Conservation (phyloP, 1,139 yeast genomes). For the Pichia sp. region DNA sequence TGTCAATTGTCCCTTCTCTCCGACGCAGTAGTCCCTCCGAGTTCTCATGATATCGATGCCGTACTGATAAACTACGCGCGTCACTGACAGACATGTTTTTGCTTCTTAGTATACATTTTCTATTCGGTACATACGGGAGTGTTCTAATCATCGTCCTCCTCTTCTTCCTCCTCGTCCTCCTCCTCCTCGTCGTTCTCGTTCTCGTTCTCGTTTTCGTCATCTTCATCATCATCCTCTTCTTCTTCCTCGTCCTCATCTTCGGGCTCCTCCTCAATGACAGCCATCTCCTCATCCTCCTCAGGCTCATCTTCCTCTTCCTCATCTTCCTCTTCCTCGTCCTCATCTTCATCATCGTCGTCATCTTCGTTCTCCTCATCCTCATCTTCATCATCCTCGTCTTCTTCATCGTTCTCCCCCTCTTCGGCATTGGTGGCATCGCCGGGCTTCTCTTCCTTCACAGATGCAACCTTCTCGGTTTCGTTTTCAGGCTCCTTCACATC, state of each 20-base stretch:
- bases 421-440: constrained; percentile 36
- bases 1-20: no score
- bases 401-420: constrained; percentile 2
- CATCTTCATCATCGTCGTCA: constrained; percentile 3
- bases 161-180: not conserved
- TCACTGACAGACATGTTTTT: not conserved
- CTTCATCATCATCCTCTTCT: constrained; percentile 2
- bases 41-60: no score
- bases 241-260: constrained; percentile 9
- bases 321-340: constrained; percentile 5
- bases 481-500: constrained; percentile 8
- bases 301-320: constrained; percentile 43
- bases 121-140: not conserved
- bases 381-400: constrained; percentile 13
- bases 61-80: no score
- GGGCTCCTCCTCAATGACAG: constrained; percentile 10
- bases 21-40: no score
- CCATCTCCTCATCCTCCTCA: constrained; percentile 38
- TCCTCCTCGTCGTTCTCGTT: not conserved
- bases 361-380: constrained; percentile 13
- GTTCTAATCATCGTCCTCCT: not conserved
- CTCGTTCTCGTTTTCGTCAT: not conserved
- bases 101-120: not conserved
- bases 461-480: not conserved
- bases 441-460: constrained; percentile 37